Evolutionary conservation across 352 stramenopile species (phyloP).

Genomic region (Pythium apleroticum): DNA sequence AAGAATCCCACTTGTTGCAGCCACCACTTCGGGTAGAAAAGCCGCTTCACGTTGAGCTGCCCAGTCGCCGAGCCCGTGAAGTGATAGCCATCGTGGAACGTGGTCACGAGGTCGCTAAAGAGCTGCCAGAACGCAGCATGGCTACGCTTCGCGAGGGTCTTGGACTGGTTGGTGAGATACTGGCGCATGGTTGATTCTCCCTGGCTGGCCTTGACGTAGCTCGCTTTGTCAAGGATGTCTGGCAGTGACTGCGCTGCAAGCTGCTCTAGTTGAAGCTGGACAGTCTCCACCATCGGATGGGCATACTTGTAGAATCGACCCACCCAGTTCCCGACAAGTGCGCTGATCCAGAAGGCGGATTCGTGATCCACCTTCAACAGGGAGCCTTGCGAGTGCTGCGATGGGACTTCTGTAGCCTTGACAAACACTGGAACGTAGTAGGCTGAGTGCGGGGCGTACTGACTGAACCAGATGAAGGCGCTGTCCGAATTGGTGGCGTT

Average conservation of each 20-base stretch:
- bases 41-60: slow-evolving; percentile 43
- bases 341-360: slow-evolving; percentile 76
- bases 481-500: slow-evolving; percentile 60
- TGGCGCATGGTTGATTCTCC: slow-evolving; percentile 46
- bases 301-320: slow-evolving; percentile 72
- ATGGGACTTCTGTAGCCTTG: slow-evolving; percentile 44
- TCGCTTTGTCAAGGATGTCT: slow-evolving; percentile 40
- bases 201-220: slow-evolving; percentile 34
- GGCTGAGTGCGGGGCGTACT: slow-evolving; percentile 88
- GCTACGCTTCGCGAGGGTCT: slow-evolving; percentile 48
- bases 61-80: slow-evolving; percentile 50
- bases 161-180: slow-evolving; percentile 61
- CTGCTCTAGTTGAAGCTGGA: slow-evolving; percentile 64
- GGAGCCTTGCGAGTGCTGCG: slow-evolving; percentile 53
- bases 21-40: slow-evolving; percentile 88
- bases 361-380: slow-evolving; percentile 63
- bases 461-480: slow-evolving; percentile 84
- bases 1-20: slow-evolving; percentile 81
- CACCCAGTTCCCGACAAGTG: slow-evolving; percentile 86
- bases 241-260: slow-evolving; percentile 36
- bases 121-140: slow-evolving; percentile 53
- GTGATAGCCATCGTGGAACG: slow-evolving; percentile 84
- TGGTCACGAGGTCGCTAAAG: slow-evolving; percentile 71
- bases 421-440: slow-evolving; percentile 91
- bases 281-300: slow-evolving; percentile 52